These are phyloP conservation scores for Gracilaria domingensis DNA, from an alignment of 23 red algal genomes.

Conservation along the genomic window DNA sequence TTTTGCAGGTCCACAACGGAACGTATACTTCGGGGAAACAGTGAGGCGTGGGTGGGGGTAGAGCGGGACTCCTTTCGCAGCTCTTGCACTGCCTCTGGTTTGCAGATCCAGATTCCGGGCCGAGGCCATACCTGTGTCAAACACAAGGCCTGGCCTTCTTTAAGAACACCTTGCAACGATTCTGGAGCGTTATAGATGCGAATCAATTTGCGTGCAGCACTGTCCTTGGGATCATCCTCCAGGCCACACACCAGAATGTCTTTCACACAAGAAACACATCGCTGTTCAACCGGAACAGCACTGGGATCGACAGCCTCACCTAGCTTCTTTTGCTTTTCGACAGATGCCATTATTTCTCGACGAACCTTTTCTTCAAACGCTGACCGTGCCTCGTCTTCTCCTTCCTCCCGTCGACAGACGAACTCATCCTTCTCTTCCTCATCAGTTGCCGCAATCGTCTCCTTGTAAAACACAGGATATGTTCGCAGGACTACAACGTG, in stretches of 20 bases:
- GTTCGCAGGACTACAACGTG: constrained; percentile 58
- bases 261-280: constrained; percentile 35
- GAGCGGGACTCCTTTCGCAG: not conserved
- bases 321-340: constrained; percentile 7
- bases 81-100: constrained; percentile 10
- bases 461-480: constrained; percentile 65
- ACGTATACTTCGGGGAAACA: constrained; percentile 34
- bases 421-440: constrained; percentile 27
- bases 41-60: not conserved
- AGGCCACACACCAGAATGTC: constrained; percentile 54
- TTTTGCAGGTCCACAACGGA: constrained; percentile 33
- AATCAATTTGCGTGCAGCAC: constrained; percentile 46
- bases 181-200: constrained; percentile 61
- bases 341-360: constrained; percentile 7
- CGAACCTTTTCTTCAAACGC: constrained; percentile 40
- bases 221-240: constrained; percentile 37
- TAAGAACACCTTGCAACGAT: constrained; percentile 11
- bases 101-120: constrained; percentile 37
- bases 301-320: not conserved
- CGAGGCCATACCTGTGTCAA: constrained; percentile 57
- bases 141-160: constrained; percentile 30
- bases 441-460: constrained; percentile 5
- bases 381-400: constrained; percentile 45
- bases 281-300: not conserved
- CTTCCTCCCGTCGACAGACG: constrained; percentile 49